Base-by-base conservation (phyloP, 345 rosid genomes). In the Rubroshorea leprosula region DNA sequence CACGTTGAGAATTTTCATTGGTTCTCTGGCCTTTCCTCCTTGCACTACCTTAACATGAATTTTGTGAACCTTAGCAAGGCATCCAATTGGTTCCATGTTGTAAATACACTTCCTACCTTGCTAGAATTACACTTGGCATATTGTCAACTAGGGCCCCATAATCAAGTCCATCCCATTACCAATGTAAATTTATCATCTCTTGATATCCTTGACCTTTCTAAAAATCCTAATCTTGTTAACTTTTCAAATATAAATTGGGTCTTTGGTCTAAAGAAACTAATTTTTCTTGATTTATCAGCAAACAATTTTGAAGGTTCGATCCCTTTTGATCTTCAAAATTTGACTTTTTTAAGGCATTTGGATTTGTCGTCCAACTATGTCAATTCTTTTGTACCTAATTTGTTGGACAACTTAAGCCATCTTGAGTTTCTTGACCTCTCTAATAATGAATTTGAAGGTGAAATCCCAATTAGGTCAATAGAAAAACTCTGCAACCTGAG, bases 71-170 rank as follows among this genome's bases (percentile, higher is more conserved):
- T 68, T 4, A 18, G 43, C 12, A 48, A 19, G 24, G 65, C 39
- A 12, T 23, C 62, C 11, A 31, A 18, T 43, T 78, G 76, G 66
- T 48, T 47, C 1, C 58, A 62, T 23, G 55, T 23, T 1, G 59
- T 71, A 0, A 68, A 54, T 45, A 60, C 18, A 62, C 74, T 53
- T 4, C 73, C 74, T 51, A 65, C 72, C 0, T 66, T 78, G 3
- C 0, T 2, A 5, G 72, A 71, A 60, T 26, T 65, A 63, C 45
- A 46, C 18, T 54, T 71, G 23, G 18, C 7, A 6, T 22, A 4
- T 39, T 78, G 76, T 56, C 38, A 17, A 21, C 72, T 63, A 11
- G 5, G 8, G 8, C 4, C 4, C 8, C n/a, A 57, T 6, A 38
- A 68, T 46, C 74, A 76, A 9, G 39, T 23, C 41, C 29, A 57